Evolutionary conservation across 495 filamentous ascomycete genomes (phyloP).

Genomic region (Penicillium maclennaniae): DNA sequence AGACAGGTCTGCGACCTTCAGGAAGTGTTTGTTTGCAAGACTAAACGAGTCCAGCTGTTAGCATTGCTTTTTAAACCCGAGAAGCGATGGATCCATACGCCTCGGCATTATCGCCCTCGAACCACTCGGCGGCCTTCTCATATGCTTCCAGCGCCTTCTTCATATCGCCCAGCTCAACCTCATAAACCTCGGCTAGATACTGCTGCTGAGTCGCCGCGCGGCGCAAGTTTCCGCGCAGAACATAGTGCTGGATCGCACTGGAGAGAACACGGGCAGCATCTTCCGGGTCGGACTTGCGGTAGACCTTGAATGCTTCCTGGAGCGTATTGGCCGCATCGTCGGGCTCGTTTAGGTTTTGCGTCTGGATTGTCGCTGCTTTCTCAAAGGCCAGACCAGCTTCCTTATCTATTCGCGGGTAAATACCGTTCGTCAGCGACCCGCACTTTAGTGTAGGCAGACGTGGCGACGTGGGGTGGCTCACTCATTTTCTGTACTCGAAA

Average conservation of each 20-base stretch:
- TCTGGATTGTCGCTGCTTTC: slow-evolving; percentile 71
- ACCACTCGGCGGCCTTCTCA: slow-evolving; percentile 80
- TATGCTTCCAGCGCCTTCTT: slow-evolving; percentile 75
- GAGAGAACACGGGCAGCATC: slow-evolving; percentile 74
- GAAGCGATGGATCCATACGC: slow-evolving; percentile 52
- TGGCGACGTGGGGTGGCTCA: slow-evolving; percentile 32
- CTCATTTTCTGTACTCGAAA: slow-evolving; percentile 71
- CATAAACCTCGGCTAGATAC: slow-evolving; percentile 75
- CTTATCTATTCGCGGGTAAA: slow-evolving; percentile 48
- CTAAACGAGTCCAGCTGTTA: slow-evolving; percentile 32
- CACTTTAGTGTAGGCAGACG: neutral
- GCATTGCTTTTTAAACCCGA: neutral
- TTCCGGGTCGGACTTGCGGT: slow-evolving; percentile 73
- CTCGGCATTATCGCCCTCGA: slow-evolving; percentile 77
- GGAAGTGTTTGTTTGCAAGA: slow-evolving; percentile 82
- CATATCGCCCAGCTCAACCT: slow-evolving; percentile 71
- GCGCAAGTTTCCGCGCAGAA: slow-evolving; percentile 77
- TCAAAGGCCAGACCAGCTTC: slow-evolving; percentile 80
- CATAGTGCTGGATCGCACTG: slow-evolving; percentile 73
- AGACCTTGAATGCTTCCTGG: slow-evolving; percentile 77
- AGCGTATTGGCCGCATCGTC: slow-evolving; percentile 83
- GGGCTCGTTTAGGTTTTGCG: slow-evolving; percentile 73
- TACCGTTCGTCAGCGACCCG: neutral
- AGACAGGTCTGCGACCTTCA: slow-evolving; percentile 84
- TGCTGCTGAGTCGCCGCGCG: slow-evolving; percentile 86